Base-by-base conservation (phyloP, 208 protist genomes). In the Zelonia costaricensis region DNA sequence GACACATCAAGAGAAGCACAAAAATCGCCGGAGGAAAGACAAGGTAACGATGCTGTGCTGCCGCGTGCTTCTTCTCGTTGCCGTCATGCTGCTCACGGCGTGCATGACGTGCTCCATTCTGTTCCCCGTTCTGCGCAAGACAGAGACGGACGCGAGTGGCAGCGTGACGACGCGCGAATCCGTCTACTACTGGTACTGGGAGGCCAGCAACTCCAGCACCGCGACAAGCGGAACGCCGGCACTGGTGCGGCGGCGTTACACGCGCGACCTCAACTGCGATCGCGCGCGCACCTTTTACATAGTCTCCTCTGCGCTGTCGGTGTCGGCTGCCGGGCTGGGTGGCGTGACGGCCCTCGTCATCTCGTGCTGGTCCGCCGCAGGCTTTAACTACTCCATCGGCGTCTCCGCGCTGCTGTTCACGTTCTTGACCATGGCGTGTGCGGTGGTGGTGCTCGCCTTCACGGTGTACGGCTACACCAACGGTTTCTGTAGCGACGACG, bases 21-120 rank as follows among this genome's bases (percentile, higher is more conserved):
- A 30, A 30, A 5, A 35, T 15, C 1, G 7, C 3, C n/a, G 5
- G 6, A 48, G 18, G 18, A 48, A 48, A 48, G n/a, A n/a, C n/a
- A n/a, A n/a, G n/a, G n/a, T n/a, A n/a, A 61, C 10, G 25, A 61
- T 61, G 55, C 18, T 45, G 10, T 46, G 35, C 55, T 36, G 15
- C 23, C 55, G 61, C 25, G 0, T 68, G n/a, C 0, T 47, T 22
- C 16, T 58, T n/a, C 12, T 68, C 5, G n/a, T 49, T 18, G 3
- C 58, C 27, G 2, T 49, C 25, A 0, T 54, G 7, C 0, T 49
- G 3, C 28, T 57, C 28, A 69, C 62, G 9, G 46, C 52, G 4
- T 55, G 36, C 47, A 35, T 56, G 15, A 48, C 39, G 1, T 49
- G 38, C 49, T 58, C 61, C 7, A 47, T 28, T 18, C 44, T 68